Percentiles rank a stretch among this genome's conserved stretches.
Conservation (phyloP, 2,329 filamentous ascomycete genomes). For the Ascomycota sp. region DNA sequence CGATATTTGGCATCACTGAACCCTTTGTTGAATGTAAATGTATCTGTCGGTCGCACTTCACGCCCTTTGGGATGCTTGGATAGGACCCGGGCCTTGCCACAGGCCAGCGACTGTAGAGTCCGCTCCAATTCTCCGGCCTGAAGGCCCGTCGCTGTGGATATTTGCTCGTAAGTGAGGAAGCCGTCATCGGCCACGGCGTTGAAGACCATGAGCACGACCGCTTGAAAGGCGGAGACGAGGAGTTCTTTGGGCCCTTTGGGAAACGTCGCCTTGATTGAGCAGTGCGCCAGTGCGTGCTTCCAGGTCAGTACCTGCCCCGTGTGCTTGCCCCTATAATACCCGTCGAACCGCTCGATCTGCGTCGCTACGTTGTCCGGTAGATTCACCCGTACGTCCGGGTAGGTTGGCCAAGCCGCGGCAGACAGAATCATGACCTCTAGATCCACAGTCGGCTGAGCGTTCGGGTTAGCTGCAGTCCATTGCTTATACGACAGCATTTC, state of each 20-base stretch:
- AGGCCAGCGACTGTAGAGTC: slow-evolving; percentile 85
- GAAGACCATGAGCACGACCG: slow-evolving; percentile 74
- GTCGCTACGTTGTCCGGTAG: slow-evolving; percentile 53
- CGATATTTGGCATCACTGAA: slow-evolving; percentile 69
- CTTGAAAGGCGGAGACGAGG: slow-evolving; percentile 77
- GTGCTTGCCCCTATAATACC: slow-evolving; percentile 75
- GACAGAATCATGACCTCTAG: slow-evolving; percentile 80
- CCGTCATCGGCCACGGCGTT: slow-evolving; percentile 41
- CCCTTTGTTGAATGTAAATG: slow-evolving; percentile 55
- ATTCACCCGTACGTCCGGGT: slow-evolving; percentile 49
- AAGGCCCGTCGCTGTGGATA: slow-evolving; percentile 52
- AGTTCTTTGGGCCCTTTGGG: slow-evolving; percentile 66
- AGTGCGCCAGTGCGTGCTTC: slow-evolving; percentile 87
- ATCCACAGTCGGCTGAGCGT: slow-evolving; percentile 26
- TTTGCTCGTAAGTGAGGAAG: slow-evolving; percentile 50
- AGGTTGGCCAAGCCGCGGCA: slow-evolving; percentile 77
- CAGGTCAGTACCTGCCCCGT: slow-evolving; percentile 68
- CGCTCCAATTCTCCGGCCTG: slow-evolving; percentile 59
- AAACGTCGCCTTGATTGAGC: slow-evolving; percentile 62
- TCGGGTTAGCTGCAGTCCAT: slow-evolving; percentile 31
- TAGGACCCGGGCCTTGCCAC: slow-evolving; percentile 67
- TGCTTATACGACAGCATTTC: slow-evolving; percentile 77
- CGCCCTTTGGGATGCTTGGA: slow-evolving; percentile 65
- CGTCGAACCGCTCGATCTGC: slow-evolving; percentile 63
- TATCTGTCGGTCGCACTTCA: slow-evolving; percentile 58